Evolutionary conservation across 2,329 filamentous ascomycete species (phyloP), one percentile per base, ranked within the genome.

Genomic region (Ciborinia camelliae): DNA sequence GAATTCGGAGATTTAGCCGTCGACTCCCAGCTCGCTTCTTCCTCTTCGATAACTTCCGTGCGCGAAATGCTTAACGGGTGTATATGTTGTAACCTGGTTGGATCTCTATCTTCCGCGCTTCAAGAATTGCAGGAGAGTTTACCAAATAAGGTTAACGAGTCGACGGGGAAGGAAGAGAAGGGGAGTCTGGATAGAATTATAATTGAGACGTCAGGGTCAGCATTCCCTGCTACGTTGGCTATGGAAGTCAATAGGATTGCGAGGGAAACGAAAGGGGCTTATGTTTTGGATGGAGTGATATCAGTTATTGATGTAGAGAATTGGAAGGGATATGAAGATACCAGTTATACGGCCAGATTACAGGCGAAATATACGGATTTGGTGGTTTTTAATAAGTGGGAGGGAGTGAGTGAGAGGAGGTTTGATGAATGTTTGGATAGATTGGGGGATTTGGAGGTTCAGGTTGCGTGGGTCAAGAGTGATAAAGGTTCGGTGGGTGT

Each of bases 51-150:
- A 71, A 89, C 91, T 0, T 94, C 92, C 63, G 93, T 97, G 5
- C 90, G 90, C 72, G 95, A 99, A 78, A 84, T 99, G 1, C 88
- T 99, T 62, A 96, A 97, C 76, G 95, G 94, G 70, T 98, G 95
- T 79, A 98, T 99, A 78, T 99, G 95, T 84, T 99, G 95, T 81
- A 98, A 98, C 76, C 89, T 98, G 32, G 94, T 99, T 67, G 95
- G 95, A 20, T 91, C 96, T 77, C 86, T 99, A 9, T 86, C 86
- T 66, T 87, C 90, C 55, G 93, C 94, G 1, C 86, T 99, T 23
- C 79, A 84, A 51, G 88, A 95, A 73, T 86, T 99, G 77, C 51
- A 63, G 18, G 41, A 35, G 3, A 55, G 28, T 23, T 45, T 47
- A 10, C 39, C 52, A 2, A 26, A 30, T 7, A 39, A 28, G n/a